phyloP scores from a whole-genome alignment of 306 rosid species.

The Astragalus glycyphyllos region DNA sequence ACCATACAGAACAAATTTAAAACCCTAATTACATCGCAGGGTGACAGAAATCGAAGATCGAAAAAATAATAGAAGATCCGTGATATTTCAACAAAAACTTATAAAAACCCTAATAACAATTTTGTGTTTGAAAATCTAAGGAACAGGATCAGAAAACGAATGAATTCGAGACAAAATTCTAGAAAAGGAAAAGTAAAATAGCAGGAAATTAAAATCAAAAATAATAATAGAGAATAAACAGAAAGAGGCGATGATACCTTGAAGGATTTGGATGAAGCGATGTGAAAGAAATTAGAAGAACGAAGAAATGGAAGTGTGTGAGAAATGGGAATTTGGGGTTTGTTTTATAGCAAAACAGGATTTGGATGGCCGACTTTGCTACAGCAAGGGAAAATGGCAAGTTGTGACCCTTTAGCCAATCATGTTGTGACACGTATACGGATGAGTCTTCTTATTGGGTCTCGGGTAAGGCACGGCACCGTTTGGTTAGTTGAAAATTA shows the following conservation, averaged over 20 bases:
- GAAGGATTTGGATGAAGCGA: neutral
- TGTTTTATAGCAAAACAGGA: neutral
- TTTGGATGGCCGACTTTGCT: constrained; percentile 12
- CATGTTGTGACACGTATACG: constrained; percentile 6
- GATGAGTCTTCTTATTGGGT: neutral
- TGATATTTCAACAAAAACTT: neutral
- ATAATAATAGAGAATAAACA: neutral
- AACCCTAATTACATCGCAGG: neutral
- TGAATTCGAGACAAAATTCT: neutral
- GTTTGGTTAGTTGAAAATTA: neutral
- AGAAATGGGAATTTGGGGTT: neutral
- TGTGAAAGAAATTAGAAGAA: neutral
- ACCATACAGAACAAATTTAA: too few relatives aligned
- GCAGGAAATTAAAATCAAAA: neutral
- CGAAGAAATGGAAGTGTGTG: neutral
- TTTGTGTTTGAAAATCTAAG: neutral
- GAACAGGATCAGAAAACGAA: neutral
- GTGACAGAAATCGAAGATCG: neutral
- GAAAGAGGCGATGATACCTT: constrained; percentile 19
- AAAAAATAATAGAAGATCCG: neutral
- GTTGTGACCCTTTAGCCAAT: neutral
- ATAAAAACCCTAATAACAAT: too few relatives aligned
- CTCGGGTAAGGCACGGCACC: constrained; percentile 5
- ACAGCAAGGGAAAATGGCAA: neutral
- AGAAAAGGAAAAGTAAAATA: neutral